These are phyloP conservation scores for Phytophthora meadii DNA, from an alignment of 352 stramenopile species.

Conservation along the genomic window DNA sequence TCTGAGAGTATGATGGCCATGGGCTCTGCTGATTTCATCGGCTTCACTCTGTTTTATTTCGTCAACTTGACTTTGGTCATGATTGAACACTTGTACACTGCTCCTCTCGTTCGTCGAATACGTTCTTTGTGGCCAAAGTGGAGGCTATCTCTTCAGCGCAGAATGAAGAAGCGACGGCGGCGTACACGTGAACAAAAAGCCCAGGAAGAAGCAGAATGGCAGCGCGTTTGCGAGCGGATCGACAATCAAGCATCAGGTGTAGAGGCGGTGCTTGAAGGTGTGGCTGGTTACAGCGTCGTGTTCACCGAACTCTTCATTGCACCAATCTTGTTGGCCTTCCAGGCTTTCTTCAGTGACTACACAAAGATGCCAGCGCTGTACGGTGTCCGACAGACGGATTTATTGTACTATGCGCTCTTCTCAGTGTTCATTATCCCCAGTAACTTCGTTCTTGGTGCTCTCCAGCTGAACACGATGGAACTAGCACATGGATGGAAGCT, in stretches of 20 bases:
- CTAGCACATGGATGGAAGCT: conserved; percentile 97
- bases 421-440: conserved; percentile 95
- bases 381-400: conserved; percentile 92
- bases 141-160: conserved; percentile 87
- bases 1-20: conserved; percentile 96
- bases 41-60: conserved; percentile 96
- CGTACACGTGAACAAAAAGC: conserved; percentile 94
- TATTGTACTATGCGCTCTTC: conserved; percentile 97
- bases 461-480: conserved; percentile 96
- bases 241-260: conserved; percentile 93
- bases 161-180: conserved; percentile 70
- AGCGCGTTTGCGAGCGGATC: conserved; percentile 94
- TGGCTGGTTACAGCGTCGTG: conserved; percentile 92
- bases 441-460: conserved; percentile 93
- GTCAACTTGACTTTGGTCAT: conserved; percentile 93
- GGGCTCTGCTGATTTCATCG: conserved; percentile 94
- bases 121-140: conserved; percentile 91
- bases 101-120: conserved; percentile 85
- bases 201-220: conserved; percentile 92
- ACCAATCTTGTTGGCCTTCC: conserved; percentile 88
- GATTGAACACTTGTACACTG: conserved; percentile 95
- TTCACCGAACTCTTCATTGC: conserved; percentile 89
- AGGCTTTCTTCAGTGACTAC: conserved; percentile 90
- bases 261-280: conserved; percentile 93
- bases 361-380: conserved; percentile 94